Conservation (phyloP, 2,329 filamentous ascomycete genomes). For the Aureobasidium pullulans region DNA sequence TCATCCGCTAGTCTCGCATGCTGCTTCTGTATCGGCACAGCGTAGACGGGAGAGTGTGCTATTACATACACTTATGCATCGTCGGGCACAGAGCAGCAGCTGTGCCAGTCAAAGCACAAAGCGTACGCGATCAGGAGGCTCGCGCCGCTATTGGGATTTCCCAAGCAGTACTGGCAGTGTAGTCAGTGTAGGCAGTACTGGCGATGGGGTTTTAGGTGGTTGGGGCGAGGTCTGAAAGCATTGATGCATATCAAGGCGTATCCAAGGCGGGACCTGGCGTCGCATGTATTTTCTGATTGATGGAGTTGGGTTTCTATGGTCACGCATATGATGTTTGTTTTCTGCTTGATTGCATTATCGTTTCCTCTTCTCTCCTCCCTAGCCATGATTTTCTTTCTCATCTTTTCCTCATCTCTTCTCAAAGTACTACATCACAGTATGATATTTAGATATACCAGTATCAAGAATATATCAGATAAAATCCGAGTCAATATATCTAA, state of each 20-base stretch:
- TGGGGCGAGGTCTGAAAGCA: conserved; percentile 61
- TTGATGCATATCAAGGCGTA: too few species aligned
- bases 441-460: neutral
- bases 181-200: conserved; percentile 42
- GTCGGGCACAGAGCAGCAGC: conserved; percentile 45
- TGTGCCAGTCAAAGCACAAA: conserved; percentile 85
- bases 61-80: conserved; percentile 32
- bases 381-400: neutral
- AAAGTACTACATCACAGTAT: neutral
- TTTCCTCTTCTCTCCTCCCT: neutral
- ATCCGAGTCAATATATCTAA: neutral
- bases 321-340: neutral
- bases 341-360: neutral
- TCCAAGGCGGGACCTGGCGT: neutral
- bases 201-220: conserved; percentile 61
- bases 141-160: conserved; percentile 87
- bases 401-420: neutral
- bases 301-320: neutral
- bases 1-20: conserved; percentile 71
- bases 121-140: conserved; percentile 60
- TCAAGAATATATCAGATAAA: neutral
- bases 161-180: conserved; percentile 53
- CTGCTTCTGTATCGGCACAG: conserved; percentile 27
- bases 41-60: conserved; percentile 19
- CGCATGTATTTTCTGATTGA: neutral